Base-by-base conservation (phyloP, 2,329 filamentous ascomycete species). In the Calonectria pseudoturangicola region DNA sequence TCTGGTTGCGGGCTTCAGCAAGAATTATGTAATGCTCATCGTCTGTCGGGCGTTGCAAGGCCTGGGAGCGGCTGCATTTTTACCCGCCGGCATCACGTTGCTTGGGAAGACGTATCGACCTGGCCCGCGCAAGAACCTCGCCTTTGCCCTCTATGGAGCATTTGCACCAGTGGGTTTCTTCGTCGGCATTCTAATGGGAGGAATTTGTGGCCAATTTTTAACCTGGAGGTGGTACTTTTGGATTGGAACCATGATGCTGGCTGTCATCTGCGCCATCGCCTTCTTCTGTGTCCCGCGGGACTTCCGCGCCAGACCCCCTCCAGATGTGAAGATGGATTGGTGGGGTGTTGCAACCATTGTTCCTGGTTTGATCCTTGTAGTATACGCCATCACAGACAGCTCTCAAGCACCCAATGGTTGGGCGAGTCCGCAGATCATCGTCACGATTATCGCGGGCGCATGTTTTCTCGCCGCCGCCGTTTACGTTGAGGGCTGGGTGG, bases 351-450 rank as follows among this genome's bases (percentile, higher is more conserved):
- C 82, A 2, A 89, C 92, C 16, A 92, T 93, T 18, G 87, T 94
- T 0, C 87, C 88, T 0, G 94, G 92, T 0, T 82, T 95, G 15
- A 87, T 93, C 2, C 87, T 97, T 30, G 86, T 95, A 74, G 92
- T 95, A 0, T 96, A 92, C 77, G 93, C 94, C 0, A 89, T 97
- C 65, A 95, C 94, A 0, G 92, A 95, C 60, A 92, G 92, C 9
- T 89, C 92, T 0, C 91, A 94, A 81, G 93, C 93, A 0, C 89
- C 92, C 0, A 81, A 91, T 3, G 90, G 92, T 2, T 96, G 94
- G 93, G 86, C 83, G n/a, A 94, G 92, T 0, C 92, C 93, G 1
- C 95, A 95, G 75, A 92, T 96, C 45, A 89, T 90, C 48, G 85
- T 92, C 12, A 90, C 91, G 0, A 89, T 96, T 58, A 84, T 92